Percentiles rank a stretch among this genome's conserved stretches.
These are phyloP conservation scores for Tagetes patula DNA, from an alignment of 129 eudicot genomes.

Conservation along the genomic window DNA sequence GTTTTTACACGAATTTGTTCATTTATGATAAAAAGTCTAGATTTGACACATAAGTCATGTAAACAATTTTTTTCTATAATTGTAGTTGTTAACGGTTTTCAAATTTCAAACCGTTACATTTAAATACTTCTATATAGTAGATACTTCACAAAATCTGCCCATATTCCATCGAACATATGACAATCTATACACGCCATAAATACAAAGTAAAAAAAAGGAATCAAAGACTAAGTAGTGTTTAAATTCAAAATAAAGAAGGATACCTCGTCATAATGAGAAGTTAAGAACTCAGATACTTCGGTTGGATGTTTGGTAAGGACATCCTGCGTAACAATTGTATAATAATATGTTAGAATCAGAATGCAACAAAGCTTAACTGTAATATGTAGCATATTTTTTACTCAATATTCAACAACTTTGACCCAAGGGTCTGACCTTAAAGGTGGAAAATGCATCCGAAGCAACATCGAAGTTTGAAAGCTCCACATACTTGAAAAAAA, in stretches of 20 bases:
- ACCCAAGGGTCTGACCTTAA: conserved; percentile 67
- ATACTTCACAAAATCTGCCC: conserved; percentile 1
- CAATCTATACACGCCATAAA: conserved; percentile 14
- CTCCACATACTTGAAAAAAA: conserved; percentile 90
- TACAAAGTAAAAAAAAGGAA: neutral
- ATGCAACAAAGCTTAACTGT: conserved; percentile 16
- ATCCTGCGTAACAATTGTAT: conserved; percentile 52
- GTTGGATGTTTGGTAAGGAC: conserved; percentile 76
- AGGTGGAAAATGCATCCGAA: conserved; percentile 95
- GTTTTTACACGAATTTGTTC: neutral
- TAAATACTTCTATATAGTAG: neutral
- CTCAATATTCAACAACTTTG: conserved; percentile 19
- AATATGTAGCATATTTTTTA: neutral
- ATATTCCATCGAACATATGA: neutral
- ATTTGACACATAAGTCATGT: neutral
- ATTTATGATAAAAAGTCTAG: neutral
- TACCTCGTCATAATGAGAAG: conserved; percentile 81
- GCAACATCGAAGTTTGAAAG: conserved; percentile 92
- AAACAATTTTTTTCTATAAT: neutral
- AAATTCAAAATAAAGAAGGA: conserved; percentile 20
- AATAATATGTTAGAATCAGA: conserved; percentile 29
- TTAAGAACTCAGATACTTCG: conserved; percentile 75
- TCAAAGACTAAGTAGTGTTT: neutral
- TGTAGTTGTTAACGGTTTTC: neutral
- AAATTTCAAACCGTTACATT: neutral